These are phyloP conservation scores for Scenedesmus sp. DNA, from an alignment of 163 green algal genomes.

Conservation along the genomic window DNA sequence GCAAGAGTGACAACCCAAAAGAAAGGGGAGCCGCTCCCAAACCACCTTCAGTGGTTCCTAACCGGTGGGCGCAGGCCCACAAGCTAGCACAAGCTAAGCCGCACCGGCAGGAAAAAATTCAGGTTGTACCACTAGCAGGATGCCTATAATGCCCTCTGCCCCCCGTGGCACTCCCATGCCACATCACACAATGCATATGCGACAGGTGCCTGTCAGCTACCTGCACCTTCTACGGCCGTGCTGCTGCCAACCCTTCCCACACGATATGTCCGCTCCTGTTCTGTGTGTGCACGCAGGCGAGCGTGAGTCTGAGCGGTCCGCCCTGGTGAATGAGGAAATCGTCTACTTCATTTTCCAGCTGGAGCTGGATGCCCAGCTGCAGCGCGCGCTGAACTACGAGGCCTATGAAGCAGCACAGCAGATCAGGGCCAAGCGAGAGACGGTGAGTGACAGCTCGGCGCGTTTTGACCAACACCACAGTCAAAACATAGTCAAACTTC, in stretches of 20 bases:
- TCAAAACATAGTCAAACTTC: too few species aligned
- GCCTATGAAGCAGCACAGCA: constrained; percentile 79
- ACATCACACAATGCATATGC: neutral
- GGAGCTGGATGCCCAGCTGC: constrained; percentile 82
- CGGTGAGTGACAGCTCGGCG: constrained; percentile 48
- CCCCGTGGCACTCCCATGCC: too few species aligned
- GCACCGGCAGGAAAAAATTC: too few species aligned
- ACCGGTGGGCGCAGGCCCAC: too few species aligned
- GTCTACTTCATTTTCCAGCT: constrained; percentile 84
- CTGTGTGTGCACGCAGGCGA: neutral
- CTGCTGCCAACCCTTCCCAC: neutral
- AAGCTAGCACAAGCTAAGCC: too few species aligned
- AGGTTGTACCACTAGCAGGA: too few species aligned
- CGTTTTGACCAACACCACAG: too few species aligned
- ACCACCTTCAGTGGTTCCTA: too few species aligned
- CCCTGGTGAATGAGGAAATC: constrained; percentile 78
- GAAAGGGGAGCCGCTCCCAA: too few species aligned
- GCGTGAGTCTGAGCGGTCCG: constrained; percentile 22
- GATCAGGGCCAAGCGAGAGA: constrained; percentile 68
- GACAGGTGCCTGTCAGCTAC: neutral
- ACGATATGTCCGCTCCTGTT: neutral
- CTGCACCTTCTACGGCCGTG: neutral
- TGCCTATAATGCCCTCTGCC: neutral
- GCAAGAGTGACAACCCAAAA: too few species aligned
- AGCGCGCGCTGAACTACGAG: constrained; percentile 86